Evolutionary conservation across 106 monocot genomes (phyloP), one percentile per base, ranked within the genome.

Genomic region (Vanilla planifolia): DNA sequence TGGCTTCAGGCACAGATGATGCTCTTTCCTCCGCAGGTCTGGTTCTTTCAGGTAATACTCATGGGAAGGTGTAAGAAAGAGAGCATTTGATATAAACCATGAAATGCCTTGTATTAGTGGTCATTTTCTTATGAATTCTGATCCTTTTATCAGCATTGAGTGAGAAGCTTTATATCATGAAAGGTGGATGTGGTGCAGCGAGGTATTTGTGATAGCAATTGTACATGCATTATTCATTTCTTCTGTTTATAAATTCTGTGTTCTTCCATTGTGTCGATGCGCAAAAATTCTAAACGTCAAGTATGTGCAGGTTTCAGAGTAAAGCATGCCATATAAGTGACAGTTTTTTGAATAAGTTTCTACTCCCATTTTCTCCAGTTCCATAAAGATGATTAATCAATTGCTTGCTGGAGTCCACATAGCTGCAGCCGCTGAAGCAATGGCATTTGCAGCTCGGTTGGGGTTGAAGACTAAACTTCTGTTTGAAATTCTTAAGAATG

Each of bases 361-460:
- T 27, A 41, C 40, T 58, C 27, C 65, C 14, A 20, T 36, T 71
- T 48, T 59, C 39, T 72, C 36, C 63, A 94, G 96, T 75, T 91
- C 87, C 67, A 79, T 96, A 13, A 96, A 96, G 74, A 96, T 90
- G 84, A 76, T 96, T 29, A 96, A 96, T 63, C 96, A 96, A 57
- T 71, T 96, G 75, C 96, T 96, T 79, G 90, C 96, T 72, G 96
- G 96, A 68, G 87, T 96, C 62, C 90, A 96, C 67, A 96, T 96
- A 70, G 90, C 87, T 69, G 64, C 96, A 63, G 76, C 90, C 70
- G 90, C 90, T 66, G 96, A 96, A 76, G 96, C 90, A 64, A 81
- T 96, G 80, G 83, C 96, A 40, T 81, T 96, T 67, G 90, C 86
- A 4, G 90, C 90, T 69, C 71, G 84, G 72, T 55, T 90, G 48